These are phyloP conservation scores for Nakazawaea populi DNA, from an alignment of 805 yeast species.

Conservation along the genomic window DNA sequence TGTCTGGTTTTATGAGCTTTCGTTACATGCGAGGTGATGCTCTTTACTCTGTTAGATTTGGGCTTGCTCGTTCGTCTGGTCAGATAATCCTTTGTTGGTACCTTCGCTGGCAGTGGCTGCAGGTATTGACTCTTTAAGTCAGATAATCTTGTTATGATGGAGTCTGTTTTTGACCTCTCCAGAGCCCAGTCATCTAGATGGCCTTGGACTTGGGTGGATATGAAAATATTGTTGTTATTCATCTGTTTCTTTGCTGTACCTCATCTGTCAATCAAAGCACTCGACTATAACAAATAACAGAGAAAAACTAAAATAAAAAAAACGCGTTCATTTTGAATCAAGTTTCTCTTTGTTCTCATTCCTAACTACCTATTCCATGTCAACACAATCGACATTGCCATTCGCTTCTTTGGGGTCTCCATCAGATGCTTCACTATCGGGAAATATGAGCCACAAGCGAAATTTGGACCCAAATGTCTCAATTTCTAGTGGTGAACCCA, in stretches of 20 bases:
- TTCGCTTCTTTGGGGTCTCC: slow-evolving; percentile 7
- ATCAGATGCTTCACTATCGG: background rate
- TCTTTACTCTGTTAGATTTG: slow-evolving; percentile 13
- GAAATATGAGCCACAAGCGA: no score
- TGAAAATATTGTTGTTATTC: background rate
- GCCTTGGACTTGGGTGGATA: slow-evolving; percentile 11
- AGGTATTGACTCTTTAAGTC: background rate
- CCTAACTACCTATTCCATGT: background rate
- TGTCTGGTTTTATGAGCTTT: slow-evolving; percentile 15
- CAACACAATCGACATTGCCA: slow-evolving; percentile 8
- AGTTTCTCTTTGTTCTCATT: background rate
- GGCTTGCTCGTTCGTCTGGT: background rate
- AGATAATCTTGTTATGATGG: background rate
- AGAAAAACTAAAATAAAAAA: background rate
- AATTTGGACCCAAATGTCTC: no score
- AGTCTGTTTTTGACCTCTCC: background rate
- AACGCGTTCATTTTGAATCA: background rate
- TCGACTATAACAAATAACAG: background rate
- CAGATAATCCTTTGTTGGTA: background rate
- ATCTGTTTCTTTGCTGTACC: background rate
- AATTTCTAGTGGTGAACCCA: no score
- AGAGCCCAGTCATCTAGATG: slow-evolving; percentile 8
- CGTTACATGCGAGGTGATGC: slow-evolving; percentile 19
- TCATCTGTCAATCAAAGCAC: background rate
- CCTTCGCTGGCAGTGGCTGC: background rate